Percentiles rank a stretch among this genome's conserved stretches.
Evolutionary conservation across 2,329 filamentous ascomycete species (phyloP).

Genomic region (Epicoccum sorghinum): DNA sequence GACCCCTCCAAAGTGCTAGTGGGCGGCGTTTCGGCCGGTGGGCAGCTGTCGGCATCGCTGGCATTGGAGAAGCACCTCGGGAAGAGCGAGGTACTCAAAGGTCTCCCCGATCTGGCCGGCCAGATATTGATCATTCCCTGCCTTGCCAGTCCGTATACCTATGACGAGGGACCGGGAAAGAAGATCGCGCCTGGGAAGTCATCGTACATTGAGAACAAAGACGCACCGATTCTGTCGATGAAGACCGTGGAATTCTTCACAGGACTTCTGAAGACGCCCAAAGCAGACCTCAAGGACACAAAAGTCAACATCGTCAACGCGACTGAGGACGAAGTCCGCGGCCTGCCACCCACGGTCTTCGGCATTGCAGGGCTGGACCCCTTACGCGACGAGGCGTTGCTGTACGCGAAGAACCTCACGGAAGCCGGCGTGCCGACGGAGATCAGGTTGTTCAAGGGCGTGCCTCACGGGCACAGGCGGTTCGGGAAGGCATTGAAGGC

Average conservation of each 20-base stretch:
- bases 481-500: constrained; percentile 51
- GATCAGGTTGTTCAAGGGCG: constrained; percentile 56
- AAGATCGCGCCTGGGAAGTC: constrained; percentile 49
- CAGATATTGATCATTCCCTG: constrained; percentile 51
- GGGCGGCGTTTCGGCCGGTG: constrained; percentile 59
- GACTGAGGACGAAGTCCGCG: constrained; percentile 48
- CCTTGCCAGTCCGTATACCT: constrained; percentile 47
- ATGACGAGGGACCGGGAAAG: constrained; percentile 47
- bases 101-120: constrained; percentile 51
- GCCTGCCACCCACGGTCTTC: constrained; percentile 55
- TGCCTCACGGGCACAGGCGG: constrained; percentile 61
- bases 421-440: constrained; percentile 58
- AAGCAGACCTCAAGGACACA: constrained; percentile 37
- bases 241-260: constrained; percentile 45
- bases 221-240: constrained; percentile 57
- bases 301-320: constrained; percentile 42
- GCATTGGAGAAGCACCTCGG: constrained; percentile 54
- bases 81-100: constrained; percentile 36
- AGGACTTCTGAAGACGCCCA: constrained; percentile 23
- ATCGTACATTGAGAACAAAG: constrained; percentile 49
- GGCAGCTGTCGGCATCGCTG: constrained; percentile 57
- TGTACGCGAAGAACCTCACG: constrained; percentile 53
- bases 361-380: constrained; percentile 59
- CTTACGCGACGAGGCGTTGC: constrained; percentile 56
- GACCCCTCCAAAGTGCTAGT: constrained; percentile 54